Conservation (phyloP, 2,329 filamentous ascomycete genomes). For the Stagonosporopsis rhizophila region DNA sequence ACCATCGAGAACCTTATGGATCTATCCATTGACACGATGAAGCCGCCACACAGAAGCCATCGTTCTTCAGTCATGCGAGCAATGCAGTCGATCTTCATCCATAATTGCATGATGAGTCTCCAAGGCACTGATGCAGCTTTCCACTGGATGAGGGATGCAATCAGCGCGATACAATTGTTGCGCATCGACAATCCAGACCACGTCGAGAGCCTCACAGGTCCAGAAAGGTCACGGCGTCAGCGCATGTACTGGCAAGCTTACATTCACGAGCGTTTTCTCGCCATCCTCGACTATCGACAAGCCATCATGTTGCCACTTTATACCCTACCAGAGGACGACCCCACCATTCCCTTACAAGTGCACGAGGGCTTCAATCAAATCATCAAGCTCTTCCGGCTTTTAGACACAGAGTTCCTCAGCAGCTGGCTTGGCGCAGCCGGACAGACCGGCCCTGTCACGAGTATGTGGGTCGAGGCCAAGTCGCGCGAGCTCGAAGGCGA, state of each 20-base stretch:
- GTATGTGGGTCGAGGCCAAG: constrained; percentile 56
- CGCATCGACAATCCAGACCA: constrained; percentile 53
- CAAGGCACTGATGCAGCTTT: constrained; percentile 59
- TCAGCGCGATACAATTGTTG: constrained; percentile 47
- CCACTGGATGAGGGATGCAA: constrained; percentile 60
- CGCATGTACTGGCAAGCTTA: constrained; percentile 64
- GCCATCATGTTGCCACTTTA: constrained; percentile 51
- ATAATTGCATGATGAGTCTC: constrained; percentile 61
- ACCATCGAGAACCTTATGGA: constrained; percentile 46
- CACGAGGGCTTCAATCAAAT: constrained; percentile 55
- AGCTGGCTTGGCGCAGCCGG: constrained; percentile 52
- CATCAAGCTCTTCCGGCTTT: constrained; percentile 54
- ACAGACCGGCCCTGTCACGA: constrained; percentile 45
- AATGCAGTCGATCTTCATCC: constrained; percentile 61
- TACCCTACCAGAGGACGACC: constrained; percentile 51
- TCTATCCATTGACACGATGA: constrained; percentile 47
- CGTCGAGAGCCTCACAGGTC: constrained; percentile 39
- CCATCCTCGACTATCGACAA: constrained; percentile 59
- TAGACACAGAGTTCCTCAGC: constrained; percentile 55
- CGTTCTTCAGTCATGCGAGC: constrained; percentile 55
- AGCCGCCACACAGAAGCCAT: constrained; percentile 50
- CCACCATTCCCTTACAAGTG: constrained; percentile 48
- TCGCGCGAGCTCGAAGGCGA: constrained; percentile 52
- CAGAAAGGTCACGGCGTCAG: constrained; percentile 54
- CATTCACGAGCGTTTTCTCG: constrained; percentile 65